Conservation (phyloP, 352 stramenopile genomes). For the Globisporangium abappressorium region DNA sequence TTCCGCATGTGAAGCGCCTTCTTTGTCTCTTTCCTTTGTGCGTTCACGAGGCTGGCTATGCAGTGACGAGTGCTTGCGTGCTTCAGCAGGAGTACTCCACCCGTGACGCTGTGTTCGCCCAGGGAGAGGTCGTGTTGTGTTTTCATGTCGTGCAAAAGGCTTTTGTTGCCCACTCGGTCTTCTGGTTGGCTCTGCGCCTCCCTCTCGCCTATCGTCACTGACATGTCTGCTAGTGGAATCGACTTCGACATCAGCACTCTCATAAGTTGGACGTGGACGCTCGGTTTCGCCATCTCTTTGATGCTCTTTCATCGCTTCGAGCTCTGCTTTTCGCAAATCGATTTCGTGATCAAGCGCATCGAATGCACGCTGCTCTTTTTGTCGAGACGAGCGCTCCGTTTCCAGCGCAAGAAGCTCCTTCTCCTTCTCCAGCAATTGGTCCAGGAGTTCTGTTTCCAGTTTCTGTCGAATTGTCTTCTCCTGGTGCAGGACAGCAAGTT, state of each 20-base stretch:
- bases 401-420: constrained; percentile 46
- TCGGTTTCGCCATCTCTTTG: background rate
- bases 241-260: background rate
- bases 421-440: constrained; percentile 40
- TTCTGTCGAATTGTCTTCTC: constrained; percentile 56
- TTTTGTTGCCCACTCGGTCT: background rate
- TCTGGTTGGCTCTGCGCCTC: background rate
- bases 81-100: background rate
- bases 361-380: constrained; percentile 26
- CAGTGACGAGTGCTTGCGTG: background rate
- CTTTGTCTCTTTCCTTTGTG: background rate
- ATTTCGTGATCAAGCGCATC: constrained; percentile 29
- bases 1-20: background rate
- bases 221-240: background rate
- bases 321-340: constrained; percentile 18
- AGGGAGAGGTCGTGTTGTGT: too few species aligned
- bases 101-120: background rate
- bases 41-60: background rate
- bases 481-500: constrained; percentile 42
- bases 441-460: constrained; percentile 43
- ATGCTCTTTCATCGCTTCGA: constrained; percentile 3
- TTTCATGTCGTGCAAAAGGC: background rate
- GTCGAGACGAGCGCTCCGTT: constrained; percentile 26
- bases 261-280: background rate
- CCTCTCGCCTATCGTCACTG: background rate